Evolutionary conservation across 164 flowering plant genomes (phyloP).

Genomic region (Cinnamomum micranthum): DNA sequence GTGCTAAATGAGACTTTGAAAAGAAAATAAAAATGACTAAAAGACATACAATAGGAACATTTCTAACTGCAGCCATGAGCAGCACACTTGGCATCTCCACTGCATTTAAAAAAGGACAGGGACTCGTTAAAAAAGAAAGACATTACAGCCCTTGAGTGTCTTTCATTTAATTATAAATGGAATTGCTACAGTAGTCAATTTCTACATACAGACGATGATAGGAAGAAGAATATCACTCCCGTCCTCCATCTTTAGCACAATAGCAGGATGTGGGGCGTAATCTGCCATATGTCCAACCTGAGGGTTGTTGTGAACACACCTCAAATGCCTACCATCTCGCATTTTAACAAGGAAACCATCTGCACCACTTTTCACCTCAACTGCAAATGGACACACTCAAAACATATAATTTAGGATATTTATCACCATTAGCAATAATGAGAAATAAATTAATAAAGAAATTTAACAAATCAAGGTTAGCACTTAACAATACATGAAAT

Average conservation of each 20-base stretch:
- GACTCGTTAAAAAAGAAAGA: neutral
- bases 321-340: slow-evolving; percentile 85
- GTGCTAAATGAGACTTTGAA: neutral
- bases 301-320: slow-evolving; percentile 92
- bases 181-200: neutral
- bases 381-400: slow-evolving; percentile 33
- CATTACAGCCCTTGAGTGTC: neutral
- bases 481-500: too few species aligned
- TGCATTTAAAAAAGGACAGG: slow-evolving; percentile 33
- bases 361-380: slow-evolving; percentile 91
- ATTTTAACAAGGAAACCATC: slow-evolving; percentile 93
- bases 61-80: slow-evolving; percentile 96
- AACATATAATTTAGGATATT: neutral
- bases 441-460: too few species aligned
- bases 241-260: slow-evolving; percentile 98
- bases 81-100: slow-evolving; percentile 97
- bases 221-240: slow-evolving; percentile 97
- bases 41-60: slow-evolving; percentile 83
- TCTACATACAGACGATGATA: slow-evolving; percentile 88
- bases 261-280: slow-evolving; percentile 96
- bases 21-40: neutral
- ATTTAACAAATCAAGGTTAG: too few species aligned
- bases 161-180: neutral
- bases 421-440: neutral
- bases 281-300: slow-evolving; percentile 88